These are phyloP conservation scores for Odontarrhena argentea DNA, from an alignment of 345 rosid genomes.

Conservation along the genomic window DNA sequence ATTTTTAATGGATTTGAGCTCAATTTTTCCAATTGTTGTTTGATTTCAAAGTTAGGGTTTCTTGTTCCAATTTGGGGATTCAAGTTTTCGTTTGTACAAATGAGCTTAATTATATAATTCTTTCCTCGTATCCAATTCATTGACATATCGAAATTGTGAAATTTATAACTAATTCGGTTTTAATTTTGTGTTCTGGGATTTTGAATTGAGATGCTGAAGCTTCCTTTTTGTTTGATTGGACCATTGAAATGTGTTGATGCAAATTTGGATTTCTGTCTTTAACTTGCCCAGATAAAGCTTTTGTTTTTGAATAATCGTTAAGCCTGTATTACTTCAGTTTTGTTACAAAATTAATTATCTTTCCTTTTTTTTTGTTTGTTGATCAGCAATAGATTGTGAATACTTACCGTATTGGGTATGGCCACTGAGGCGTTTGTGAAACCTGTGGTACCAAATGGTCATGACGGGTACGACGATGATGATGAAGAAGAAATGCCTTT, in stretches of 20 bases:
- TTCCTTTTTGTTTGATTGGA: constrained; percentile 16
- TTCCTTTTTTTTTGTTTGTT: constrained; percentile 34
- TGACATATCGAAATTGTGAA: not conserved
- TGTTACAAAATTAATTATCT: constrained; percentile 19
- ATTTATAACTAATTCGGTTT: constrained; percentile 5
- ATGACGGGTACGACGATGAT: constrained; percentile 57
- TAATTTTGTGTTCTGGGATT: not conserved
- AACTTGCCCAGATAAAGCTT: not conserved
- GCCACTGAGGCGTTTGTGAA: constrained; percentile 71
- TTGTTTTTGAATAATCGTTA: not conserved
- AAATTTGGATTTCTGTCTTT: not conserved
- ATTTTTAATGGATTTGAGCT: constrained; percentile 23
- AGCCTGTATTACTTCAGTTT: not conserved
- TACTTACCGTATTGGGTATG: constrained; percentile 49
- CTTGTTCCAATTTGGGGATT: constrained; percentile 30
- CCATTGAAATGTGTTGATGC: constrained; percentile 34
- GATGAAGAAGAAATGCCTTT: constrained; percentile 53
- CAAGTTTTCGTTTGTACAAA: constrained; percentile 18
- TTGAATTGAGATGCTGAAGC: constrained; percentile 31
- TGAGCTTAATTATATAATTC: constrained; percentile 12
- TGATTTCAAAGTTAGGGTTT: constrained; percentile 42
- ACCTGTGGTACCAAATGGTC: constrained; percentile 43
- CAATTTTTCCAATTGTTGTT: constrained; percentile 24
- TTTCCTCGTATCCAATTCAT: constrained; percentile 25
- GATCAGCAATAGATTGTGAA: constrained; percentile 27